Evolutionary conservation across 2,329 filamentous ascomycete species (phyloP).

Genomic region (Onygenales sp.): DNA sequence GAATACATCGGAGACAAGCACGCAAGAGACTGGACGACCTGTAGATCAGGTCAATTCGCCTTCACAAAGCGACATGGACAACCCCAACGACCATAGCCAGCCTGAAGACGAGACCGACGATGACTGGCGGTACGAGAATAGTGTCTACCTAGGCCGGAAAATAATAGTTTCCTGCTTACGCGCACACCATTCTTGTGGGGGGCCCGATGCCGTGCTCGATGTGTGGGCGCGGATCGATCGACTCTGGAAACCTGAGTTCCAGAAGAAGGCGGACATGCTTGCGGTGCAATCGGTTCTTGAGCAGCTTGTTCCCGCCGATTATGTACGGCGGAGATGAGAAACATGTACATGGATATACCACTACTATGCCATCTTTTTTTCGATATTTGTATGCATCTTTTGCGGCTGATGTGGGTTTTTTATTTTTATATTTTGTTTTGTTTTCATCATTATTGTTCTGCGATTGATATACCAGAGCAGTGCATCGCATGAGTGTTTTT

Average conservation of each 20-base stretch:
- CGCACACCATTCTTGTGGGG: constrained; percentile 30
- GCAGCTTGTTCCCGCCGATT: constrained; percentile 16
- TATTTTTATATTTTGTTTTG: neutral
- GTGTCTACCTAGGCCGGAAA: constrained; percentile 31
- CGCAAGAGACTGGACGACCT: neutral
- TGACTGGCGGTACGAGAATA: constrained; percentile 27
- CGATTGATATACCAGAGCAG: neutral
- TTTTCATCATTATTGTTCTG: neutral
- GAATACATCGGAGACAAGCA: neutral
- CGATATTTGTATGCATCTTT: neutral
- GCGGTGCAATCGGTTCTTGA: constrained; percentile 29
- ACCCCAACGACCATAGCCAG: neutral
- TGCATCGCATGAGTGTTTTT: neutral
- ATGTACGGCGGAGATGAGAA: neutral
- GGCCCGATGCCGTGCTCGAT: constrained; percentile 26
- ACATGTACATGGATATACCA: neutral
- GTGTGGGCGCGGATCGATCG: constrained; percentile 30
- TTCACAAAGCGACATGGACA: neutral
- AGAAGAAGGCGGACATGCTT: constrained; percentile 26
- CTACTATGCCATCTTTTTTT: neutral
- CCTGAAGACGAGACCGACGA: constrained; percentile 14
- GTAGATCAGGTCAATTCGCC: neutral
- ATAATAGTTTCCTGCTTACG: constrained; percentile 30
- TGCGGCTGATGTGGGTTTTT: neutral
- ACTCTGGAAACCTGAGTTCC: constrained; percentile 30